phyloP scores from a whole-genome alignment of 2,329 filamentous ascomycete species.

The Chrysosporium queenslandicum region DNA sequence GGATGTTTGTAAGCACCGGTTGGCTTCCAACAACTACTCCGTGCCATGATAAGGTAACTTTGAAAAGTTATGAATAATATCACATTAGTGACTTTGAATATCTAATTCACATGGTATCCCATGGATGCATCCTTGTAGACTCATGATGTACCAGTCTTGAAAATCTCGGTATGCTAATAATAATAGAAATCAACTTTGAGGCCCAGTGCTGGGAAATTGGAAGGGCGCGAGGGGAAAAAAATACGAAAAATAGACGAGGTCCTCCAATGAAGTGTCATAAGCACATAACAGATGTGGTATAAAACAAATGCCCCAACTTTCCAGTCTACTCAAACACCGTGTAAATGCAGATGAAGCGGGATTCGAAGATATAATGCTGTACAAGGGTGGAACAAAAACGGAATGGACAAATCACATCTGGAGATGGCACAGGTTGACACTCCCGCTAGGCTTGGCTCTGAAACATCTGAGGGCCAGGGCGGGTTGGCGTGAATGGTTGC shows the following conservation, averaged over 20 bases:
- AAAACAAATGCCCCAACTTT: background rate
- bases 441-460: background rate
- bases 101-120: background rate
- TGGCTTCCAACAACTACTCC: background rate
- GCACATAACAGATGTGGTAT: constrained; percentile 5
- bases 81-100: background rate
- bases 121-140: background rate
- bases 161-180: background rate
- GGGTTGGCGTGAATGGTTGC: constrained; percentile 23
- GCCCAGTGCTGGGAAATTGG: too few relatives aligned
- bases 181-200: background rate
- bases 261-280: constrained; percentile 1
- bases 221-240: too few relatives aligned
- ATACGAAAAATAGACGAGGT: background rate
- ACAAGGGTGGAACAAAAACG: background rate
- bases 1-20: too few relatives aligned
- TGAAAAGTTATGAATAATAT: background rate
- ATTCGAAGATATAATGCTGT: constrained; percentile 1
- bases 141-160: background rate
- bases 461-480: constrained; percentile 22
- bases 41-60: background rate
- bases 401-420: too few relatives aligned
- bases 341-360: constrained; percentile 1
- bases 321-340: background rate
- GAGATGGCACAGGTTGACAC: background rate